A percentile compares a stretch with the other conserved stretches of the same genome.
These are phyloP conservation scores for Pyricularia sp. DNA, from an alignment of 2,329 filamentous ascomycete species.

Conservation along the genomic window DNA sequence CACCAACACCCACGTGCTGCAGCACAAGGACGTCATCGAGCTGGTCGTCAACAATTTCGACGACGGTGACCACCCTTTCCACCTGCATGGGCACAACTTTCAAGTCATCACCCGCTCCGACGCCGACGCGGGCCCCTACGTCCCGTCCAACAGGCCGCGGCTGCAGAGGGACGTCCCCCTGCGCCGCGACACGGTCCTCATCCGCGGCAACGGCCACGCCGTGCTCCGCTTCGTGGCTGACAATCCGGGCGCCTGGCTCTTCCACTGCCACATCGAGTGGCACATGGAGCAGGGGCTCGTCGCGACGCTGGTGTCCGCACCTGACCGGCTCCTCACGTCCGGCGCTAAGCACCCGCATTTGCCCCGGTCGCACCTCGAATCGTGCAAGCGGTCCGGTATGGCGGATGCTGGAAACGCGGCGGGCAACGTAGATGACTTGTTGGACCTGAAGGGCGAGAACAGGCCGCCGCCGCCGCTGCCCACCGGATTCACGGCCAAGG, in stretches of 20 bases:
- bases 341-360: not conserved
- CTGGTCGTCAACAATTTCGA: slow-evolving; percentile 42
- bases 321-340: not conserved
- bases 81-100: slow-evolving; percentile 16
- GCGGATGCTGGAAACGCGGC: slow-evolving; percentile 16
- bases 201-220: slow-evolving; percentile 8
- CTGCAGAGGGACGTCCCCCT: not conserved
- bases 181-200: slow-evolving; percentile 3
- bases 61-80: slow-evolving; percentile 15
- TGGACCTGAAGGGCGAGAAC: slow-evolving; percentile 17
- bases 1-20: slow-evolving; percentile 58
- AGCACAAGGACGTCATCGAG: slow-evolving; percentile 59
- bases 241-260: slow-evolving; percentile 7
- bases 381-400: not conserved
- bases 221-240: slow-evolving; percentile 3
- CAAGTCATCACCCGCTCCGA: slow-evolving; percentile 8
- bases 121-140: slow-evolving; percentile 10
- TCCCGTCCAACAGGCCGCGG: not conserved
- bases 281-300: slow-evolving; percentile 5
- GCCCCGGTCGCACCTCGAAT: not conserved
- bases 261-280: slow-evolving; percentile 7
- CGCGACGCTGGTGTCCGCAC: not conserved
- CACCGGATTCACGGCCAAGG: slow-evolving; percentile 46
- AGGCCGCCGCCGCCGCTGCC: slow-evolving; percentile 9
- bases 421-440: slow-evolving; percentile 12